A percentile compares a stretch with the other conserved stretches of the same genome.
These are phyloP conservation scores for Pseudoperonospora humuli DNA, from an alignment of 352 stramenopile species.

Conservation along the genomic window DNA sequence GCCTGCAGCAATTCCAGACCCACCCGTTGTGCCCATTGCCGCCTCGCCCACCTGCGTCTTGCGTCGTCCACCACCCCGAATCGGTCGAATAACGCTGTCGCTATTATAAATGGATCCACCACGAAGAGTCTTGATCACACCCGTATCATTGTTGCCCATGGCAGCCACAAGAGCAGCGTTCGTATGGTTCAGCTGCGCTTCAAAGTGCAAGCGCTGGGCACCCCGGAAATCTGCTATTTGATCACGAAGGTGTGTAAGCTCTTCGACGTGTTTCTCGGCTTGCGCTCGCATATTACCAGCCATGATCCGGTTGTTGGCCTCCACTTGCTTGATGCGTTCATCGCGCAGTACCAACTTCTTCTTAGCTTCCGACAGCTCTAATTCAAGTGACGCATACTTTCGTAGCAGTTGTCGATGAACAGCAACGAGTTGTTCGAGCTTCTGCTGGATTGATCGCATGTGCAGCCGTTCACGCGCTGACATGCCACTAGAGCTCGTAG, in stretches of 20 bases:
- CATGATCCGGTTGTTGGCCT: slow-evolving; percentile 83
- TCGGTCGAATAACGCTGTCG: slow-evolving; percentile 63
- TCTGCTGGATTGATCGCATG: slow-evolving; percentile 86
- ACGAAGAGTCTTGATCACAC: slow-evolving; percentile 60
- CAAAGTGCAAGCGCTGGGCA: slow-evolving; percentile 69
- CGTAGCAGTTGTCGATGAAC: slow-evolving; percentile 85
- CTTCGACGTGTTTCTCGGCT: slow-evolving; percentile 83
- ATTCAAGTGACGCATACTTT: slow-evolving; percentile 86
- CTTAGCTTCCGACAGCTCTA: slow-evolving; percentile 80
- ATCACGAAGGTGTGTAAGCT: slow-evolving; percentile 79
- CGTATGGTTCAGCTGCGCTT: slow-evolving; percentile 52
- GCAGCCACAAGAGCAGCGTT: slow-evolving; percentile 22
- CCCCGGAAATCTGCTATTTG: slow-evolving; percentile 80
- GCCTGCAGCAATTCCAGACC: slow-evolving; percentile 2
- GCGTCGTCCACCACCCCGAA: slow-evolving; percentile 57
- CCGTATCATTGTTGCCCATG: slow-evolving; percentile 19
- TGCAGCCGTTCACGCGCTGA: slow-evolving; percentile 76
- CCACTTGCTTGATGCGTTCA: slow-evolving; percentile 87
- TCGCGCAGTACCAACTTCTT: slow-evolving; percentile 87
- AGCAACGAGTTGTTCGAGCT: slow-evolving; percentile 86
- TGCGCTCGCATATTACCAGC: slow-evolving; percentile 84
- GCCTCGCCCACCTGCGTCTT: slow-evolving; percentile 36
- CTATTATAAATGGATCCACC: slow-evolving; percentile 56
- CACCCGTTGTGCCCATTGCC: slow-evolving; percentile 7
- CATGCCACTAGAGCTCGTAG: slow-evolving; percentile 40